Base-by-base conservation (phyloP, 768 basidiomycete species). In the Kwoniella mangroviensis region DNA sequence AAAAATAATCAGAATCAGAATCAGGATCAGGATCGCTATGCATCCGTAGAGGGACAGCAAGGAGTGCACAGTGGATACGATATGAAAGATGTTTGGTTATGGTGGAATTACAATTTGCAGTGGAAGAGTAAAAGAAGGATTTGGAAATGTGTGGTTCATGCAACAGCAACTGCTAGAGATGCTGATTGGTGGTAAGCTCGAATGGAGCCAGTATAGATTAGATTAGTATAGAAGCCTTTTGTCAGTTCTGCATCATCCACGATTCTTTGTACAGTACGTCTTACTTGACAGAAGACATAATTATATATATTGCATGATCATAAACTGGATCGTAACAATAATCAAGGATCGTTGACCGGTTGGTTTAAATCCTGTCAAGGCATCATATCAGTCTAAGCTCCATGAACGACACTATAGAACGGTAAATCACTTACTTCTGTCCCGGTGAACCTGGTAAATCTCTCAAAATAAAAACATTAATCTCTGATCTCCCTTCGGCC, bases 391-490 rank as follows among this genome's bases (percentile, higher is more conserved):
- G 52, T 28, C 22, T 10, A 21, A 43, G 11, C n/a, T 54, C 53
- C 53, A 17, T 49, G 4, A 12, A 49, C 45, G 19, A 49, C 45
- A 19, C 19, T 13, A 49, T 15, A 49, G 5, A 13, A 19, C 19
- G 45, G 45, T 49, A 19, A 5, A 28, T 26, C 34, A 64, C 68
- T 68, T 65, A 68, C 62, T 63, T 68, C 53, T 60, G 65, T 45
- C 70, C 67, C n/a, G 79, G 81, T 69, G 81, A 82, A 5, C 83
- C 83, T 2, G 83, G 83, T 53, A 97, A 86, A 83, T 98, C 94
- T 80, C 90, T 89, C 62, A 98, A 83, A 68, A 98, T 89, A 81
- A 98, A 97, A 45, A 97, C 89, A 65, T 90, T 89, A 82, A 93
- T 89, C 76, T 98, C 94, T 19, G 93, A 90, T 40, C 95, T 88